These are phyloP conservation scores for Taphrina flavorubra DNA, from an alignment of 1,139 yeast genomes.

Conservation along the genomic window DNA sequence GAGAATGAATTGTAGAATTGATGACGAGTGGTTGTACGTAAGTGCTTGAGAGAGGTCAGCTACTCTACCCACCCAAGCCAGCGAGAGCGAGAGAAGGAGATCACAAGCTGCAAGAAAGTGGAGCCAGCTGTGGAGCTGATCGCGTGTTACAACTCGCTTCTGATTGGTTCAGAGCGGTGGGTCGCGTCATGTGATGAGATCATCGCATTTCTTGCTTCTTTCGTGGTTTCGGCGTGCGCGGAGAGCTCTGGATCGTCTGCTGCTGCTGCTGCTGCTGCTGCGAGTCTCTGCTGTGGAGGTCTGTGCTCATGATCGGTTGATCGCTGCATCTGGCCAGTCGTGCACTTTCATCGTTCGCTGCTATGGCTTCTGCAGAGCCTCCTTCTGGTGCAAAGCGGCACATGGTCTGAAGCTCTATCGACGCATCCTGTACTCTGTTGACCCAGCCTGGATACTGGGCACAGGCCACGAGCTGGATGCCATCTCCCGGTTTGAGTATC, in stretches of 20 bases:
- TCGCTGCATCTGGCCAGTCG: neutral
- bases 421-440: constrained; percentile 20
- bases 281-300: neutral
- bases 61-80: too few relatives aligned
- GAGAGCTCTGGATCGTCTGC: neutral
- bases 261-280: neutral
- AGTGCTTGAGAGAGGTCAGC: too few relatives aligned
- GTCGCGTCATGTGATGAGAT: constrained; percentile 16
- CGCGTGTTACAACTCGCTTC: neutral
- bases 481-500: neutral
- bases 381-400: too few relatives aligned
- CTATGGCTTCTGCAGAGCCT: too few relatives aligned
- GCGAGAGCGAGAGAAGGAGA: too few relatives aligned
- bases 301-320: neutral
- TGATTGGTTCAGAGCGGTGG: constrained; percentile 8
- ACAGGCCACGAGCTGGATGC: constrained; percentile 24
- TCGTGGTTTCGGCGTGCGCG: too few relatives aligned
- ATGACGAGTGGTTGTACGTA: constrained; percentile 7
- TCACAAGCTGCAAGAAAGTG: too few relatives aligned
- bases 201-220: neutral
- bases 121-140: neutral
- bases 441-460: constrained; percentile 32
- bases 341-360: too few relatives aligned
- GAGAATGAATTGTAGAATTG: neutral
- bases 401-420: constrained; percentile 17